Conservation (phyloP, 345 rosid genomes). For the Rubroshorea leprosula region DNA sequence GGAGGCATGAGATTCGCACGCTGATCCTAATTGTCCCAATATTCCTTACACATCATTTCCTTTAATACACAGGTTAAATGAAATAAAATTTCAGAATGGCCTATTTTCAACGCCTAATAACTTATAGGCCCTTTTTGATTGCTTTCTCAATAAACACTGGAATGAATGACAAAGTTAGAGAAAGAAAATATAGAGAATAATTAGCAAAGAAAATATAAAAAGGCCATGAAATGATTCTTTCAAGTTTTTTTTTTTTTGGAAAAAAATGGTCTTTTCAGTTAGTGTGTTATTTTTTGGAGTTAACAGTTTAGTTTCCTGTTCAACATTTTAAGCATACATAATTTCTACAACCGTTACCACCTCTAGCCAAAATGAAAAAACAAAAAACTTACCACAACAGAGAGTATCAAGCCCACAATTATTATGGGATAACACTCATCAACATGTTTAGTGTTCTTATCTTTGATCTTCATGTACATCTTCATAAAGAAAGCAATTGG, state of each 20-base stretch:
- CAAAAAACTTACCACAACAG: constrained; percentile 58
- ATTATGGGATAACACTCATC: constrained; percentile 35
- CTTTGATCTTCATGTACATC: constrained; percentile 43
- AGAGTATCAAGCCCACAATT: constrained; percentile 36
- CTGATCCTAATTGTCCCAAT: neutral
- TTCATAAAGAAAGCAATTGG: constrained; percentile 57
- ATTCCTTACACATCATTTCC: neutral
- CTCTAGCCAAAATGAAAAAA: neutral
- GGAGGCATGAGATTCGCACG: neutral
- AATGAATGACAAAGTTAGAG: neutral
- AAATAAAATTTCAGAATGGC: neutral
- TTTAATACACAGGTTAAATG: neutral
- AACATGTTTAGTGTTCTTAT: constrained; percentile 26
- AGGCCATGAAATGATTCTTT: too few relatives aligned
- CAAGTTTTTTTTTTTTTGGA: too few relatives aligned
- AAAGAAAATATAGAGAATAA: neutral
- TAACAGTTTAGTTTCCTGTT: neutral
- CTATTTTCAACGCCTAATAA: constrained; percentile 1
- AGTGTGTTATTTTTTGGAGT: neutral
- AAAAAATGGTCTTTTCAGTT: neutral
- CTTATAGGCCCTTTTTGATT: neutral
- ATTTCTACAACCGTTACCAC: neutral
- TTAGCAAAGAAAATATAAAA: constrained; percentile 1
- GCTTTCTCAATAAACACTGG: neutral
- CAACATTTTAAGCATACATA: constrained; percentile 2